Evolutionary conservation across 148 eudicot genomes (phyloP).

Genomic region (Suaeda aralocaspica): DNA sequence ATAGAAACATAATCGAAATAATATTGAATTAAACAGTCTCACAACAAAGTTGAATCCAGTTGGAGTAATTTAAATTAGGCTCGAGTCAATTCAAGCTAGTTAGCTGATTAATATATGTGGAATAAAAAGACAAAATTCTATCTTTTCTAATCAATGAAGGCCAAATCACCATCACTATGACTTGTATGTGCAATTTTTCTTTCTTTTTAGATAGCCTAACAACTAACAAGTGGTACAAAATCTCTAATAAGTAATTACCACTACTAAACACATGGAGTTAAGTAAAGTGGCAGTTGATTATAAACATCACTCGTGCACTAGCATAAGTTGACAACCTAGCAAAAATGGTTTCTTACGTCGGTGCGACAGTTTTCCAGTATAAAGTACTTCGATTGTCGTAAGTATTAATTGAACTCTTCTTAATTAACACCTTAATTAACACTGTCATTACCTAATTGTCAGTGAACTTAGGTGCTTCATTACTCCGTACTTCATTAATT

Average conservation of each 20-base stretch:
- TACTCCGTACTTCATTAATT: not conserved
- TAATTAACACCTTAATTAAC: not conserved
- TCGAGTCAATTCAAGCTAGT: too few relatives aligned
- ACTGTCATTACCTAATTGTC: constrained; percentile 11
- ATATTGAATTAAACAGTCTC: too few relatives aligned
- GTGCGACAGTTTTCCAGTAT: not conserved
- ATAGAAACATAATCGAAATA: too few relatives aligned
- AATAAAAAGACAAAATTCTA: too few relatives aligned
- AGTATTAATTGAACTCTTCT: not conserved
- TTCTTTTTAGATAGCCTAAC: too few relatives aligned
- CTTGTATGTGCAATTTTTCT: too few relatives aligned
- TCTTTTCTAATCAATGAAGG: too few relatives aligned
- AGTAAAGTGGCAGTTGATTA: not conserved
- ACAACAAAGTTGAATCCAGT: too few relatives aligned
- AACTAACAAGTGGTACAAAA: too few relatives aligned
- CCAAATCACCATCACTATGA: too few relatives aligned
- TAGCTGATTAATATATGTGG: too few relatives aligned
- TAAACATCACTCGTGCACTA: not conserved
- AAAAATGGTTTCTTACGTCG: constrained; percentile 9
- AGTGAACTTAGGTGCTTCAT: not conserved
- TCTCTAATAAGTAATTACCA: not conserved
- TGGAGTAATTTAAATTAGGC: too few relatives aligned
- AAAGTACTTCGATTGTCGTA: not conserved
- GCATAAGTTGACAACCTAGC: not conserved
- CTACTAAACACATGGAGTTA: not conserved